phyloP scores from a whole-genome alignment of 306 rosid species.

The Cercis canadensis region DNA sequence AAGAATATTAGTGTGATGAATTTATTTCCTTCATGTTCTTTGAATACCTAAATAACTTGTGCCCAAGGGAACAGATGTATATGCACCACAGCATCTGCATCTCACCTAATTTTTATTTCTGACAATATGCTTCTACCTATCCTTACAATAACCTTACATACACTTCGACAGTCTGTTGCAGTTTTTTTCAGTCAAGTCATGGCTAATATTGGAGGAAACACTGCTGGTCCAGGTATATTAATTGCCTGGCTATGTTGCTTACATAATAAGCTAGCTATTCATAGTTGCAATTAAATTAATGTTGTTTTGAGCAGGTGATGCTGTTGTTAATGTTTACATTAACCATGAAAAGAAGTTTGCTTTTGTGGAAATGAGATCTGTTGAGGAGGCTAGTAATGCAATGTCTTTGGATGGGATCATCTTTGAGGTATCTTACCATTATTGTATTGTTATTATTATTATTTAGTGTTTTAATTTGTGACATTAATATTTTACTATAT shows the following conservation, averaged over 20 bases:
- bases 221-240: constrained; percentile 67
- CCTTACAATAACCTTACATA: too few relatives aligned
- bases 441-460: too few relatives aligned
- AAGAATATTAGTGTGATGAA: too few relatives aligned
- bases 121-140: too few relatives aligned
- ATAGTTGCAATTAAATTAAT: not conserved
- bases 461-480: too few relatives aligned
- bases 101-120: too few relatives aligned
- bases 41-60: too few relatives aligned
- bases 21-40: too few relatives aligned
- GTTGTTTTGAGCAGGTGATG: constrained; percentile 56
- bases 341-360: constrained; percentile 81
- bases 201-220: constrained; percentile 76
- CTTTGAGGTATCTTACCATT: constrained; percentile 55
- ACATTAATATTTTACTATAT: too few relatives aligned
- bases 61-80: too few relatives aligned
- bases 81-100: too few relatives aligned
- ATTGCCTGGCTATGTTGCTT: not conserved
- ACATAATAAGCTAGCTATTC: not conserved
- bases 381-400: constrained; percentile 82
- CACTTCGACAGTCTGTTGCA: constrained; percentile 77
- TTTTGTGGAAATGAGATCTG: constrained; percentile 79
- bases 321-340: constrained; percentile 76
- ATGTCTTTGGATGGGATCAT: constrained; percentile 79
- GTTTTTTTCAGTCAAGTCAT: constrained; percentile 69